Evolutionary conservation across 2,329 filamentous ascomycete genomes (phyloP).

Genomic region (Botrytis aclada): DNA sequence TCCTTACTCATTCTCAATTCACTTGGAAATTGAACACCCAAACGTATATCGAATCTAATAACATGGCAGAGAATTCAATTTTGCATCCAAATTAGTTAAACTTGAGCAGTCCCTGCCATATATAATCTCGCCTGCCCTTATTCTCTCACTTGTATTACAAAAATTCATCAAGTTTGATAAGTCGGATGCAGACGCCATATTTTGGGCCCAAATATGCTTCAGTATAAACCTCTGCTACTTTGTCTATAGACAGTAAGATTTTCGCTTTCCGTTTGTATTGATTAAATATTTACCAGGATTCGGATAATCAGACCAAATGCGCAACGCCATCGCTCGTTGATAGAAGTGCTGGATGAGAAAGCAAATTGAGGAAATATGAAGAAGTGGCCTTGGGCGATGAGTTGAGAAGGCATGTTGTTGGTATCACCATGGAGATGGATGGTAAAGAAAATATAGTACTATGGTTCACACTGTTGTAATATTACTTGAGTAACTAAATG

Average conservation of each 20-base stretch:
- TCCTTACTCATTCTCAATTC: neutral
- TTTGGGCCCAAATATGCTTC: neutral
- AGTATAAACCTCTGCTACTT: neutral
- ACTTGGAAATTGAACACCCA: neutral
- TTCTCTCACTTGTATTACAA: neutral
- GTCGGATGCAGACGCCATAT: neutral
- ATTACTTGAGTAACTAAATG: accelerated
- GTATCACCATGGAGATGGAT: neutral
- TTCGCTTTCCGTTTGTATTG: neutral
- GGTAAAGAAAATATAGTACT: neutral
- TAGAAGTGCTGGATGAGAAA: neutral
- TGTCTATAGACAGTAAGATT: neutral
- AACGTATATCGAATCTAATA: neutral
- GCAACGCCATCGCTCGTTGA: neutral
- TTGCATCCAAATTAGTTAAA: accelerated
- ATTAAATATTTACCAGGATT: neutral
- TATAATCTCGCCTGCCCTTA: neutral
- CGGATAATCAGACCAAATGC: neutral
- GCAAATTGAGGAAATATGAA: neutral
- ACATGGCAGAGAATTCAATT: neutral
- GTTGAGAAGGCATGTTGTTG: neutral
- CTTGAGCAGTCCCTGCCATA: neutral
- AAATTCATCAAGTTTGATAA: neutral
- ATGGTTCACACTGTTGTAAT: neutral
- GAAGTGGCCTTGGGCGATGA: neutral